phyloP scores from a whole-genome alignment of 1,284 basidiomycete species.

The Malassezia yamatoensis region DNA sequence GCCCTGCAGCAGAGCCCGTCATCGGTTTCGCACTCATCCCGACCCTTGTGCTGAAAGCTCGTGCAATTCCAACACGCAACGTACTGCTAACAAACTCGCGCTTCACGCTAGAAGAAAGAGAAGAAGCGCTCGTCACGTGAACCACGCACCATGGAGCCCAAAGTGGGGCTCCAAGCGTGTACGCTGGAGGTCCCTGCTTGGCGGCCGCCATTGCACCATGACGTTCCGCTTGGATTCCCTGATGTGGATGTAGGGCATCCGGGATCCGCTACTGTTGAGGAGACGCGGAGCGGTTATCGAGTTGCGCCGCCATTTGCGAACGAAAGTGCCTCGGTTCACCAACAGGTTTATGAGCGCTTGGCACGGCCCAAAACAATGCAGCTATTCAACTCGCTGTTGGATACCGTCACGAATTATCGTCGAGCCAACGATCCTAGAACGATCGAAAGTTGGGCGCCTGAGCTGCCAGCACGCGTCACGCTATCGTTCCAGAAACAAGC shows the following conservation, averaged over 20 bases:
- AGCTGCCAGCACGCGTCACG: constrained; percentile 58
- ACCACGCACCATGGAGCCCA: background rate
- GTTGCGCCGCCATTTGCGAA: constrained; percentile 49
- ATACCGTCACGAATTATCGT: constrained; percentile 22
- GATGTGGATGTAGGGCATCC: constrained; percentile 57
- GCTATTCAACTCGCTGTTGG: constrained; percentile 23
- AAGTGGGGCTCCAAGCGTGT: constrained; percentile 17
- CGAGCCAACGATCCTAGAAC: constrained; percentile 14
- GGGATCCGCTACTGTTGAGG: constrained; percentile 69
- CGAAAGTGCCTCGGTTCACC: constrained; percentile 55
- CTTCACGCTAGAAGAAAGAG: constrained; percentile 3
- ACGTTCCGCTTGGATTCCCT: constrained; percentile 45
- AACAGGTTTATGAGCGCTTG: constrained; percentile 53
- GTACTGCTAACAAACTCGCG: background rate
- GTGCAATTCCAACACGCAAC: background rate
- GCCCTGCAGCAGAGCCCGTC: constrained; percentile 23
- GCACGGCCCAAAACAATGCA: constrained; percentile 26
- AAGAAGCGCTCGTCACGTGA: background rate
- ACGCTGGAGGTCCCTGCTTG: constrained; percentile 28
- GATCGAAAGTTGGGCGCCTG: constrained; percentile 20
- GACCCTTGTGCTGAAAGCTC: background rate
- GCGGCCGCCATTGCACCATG: constrained; percentile 32
- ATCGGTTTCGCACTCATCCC: constrained; percentile 28
- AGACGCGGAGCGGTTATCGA: constrained; percentile 66
- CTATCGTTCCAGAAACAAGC: constrained; percentile 77